Evolutionary conservation across 306 rosid species (phyloP).

Genomic region (Adenanthera pavonina): DNA sequence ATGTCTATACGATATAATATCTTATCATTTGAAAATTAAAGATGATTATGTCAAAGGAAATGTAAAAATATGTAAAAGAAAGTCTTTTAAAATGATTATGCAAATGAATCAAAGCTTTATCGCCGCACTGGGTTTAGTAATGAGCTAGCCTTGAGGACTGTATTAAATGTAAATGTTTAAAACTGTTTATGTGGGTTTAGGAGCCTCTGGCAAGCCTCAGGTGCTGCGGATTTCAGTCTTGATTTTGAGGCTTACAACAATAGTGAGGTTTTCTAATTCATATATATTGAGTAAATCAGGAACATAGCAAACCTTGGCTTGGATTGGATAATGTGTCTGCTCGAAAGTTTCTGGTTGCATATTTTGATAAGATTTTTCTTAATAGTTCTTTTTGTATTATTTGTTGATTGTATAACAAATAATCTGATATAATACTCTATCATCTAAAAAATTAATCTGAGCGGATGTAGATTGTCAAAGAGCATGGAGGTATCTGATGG

Average conservation of each 20-base stretch:
- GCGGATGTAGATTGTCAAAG: conserved; percentile 78
- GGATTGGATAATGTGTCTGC: conserved; percentile 30
- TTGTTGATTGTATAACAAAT: conserved; percentile 16
- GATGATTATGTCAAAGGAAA: too few relatives aligned
- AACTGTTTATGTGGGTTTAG: conserved; percentile 25
- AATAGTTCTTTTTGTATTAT: neutral
- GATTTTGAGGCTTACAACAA: conserved; percentile 16
- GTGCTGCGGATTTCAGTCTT: conserved; percentile 13
- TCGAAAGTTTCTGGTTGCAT: conserved; percentile 33
- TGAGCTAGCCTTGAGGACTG: conserved; percentile 14
- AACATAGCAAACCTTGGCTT: conserved; percentile 7
- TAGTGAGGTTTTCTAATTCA: conserved; percentile 10
- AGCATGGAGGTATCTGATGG: conserved; percentile 68
- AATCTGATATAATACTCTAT: too few relatives aligned
- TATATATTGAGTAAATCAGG: conserved; percentile 4
- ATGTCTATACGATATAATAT: conserved; percentile 2
- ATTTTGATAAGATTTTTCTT: neutral
- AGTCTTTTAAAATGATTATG: conserved; percentile 19
- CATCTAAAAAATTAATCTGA: neutral
- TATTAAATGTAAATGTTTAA: neutral
- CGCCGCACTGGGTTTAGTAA: conserved; percentile 15
- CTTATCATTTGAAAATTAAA: conserved; percentile 12
- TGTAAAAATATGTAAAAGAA: conserved; percentile 4
- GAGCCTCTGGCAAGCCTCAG: conserved; percentile 11
- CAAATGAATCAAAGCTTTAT: conserved; percentile 10